Percentiles rank a stretch among this genome's conserved stretches.
phyloP scores from a whole-genome alignment of 2,329 filamentous ascomycete species.

The Arthrocladium fulminans region DNA sequence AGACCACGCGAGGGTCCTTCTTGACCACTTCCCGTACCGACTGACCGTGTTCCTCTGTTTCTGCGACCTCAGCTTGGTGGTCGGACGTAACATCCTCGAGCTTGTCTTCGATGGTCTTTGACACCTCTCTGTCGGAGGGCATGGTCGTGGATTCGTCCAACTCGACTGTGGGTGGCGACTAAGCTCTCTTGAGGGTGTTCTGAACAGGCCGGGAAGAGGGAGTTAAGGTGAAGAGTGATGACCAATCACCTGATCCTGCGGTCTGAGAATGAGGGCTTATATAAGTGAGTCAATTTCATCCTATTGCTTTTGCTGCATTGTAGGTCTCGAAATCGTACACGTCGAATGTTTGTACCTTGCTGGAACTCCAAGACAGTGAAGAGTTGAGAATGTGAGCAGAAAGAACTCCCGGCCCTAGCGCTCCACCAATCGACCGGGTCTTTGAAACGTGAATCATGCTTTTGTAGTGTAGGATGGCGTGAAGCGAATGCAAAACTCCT shows the following conservation, averaged over 20 bases:
- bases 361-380: too few relatives aligned
- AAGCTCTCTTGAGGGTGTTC: too few relatives aligned
- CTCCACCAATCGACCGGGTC: slow-evolving; percentile 13
- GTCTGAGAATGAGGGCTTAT: neutral
- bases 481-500: neutral
- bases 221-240: neutral
- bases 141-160: neutral
- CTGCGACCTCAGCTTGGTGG: slow-evolving; percentile 14
- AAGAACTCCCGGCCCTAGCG: too few relatives aligned
- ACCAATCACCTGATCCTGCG: neutral
- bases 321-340: too few relatives aligned
- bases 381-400: too few relatives aligned
- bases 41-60: slow-evolving; percentile 18
- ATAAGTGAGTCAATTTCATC: neutral
- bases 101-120: neutral
- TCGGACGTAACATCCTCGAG: slow-evolving; percentile 7
- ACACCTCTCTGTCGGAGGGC: neutral
- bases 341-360: too few relatives aligned
- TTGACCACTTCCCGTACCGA: slow-evolving; percentile 16
- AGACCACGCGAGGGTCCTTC: slow-evolving; percentile 17
- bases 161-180: too few relatives aligned
- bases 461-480: neutral
- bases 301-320: too few relatives aligned
- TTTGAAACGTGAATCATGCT: slow-evolving; percentile 7
- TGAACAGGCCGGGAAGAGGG: too few relatives aligned